Percentiles rank a stretch among this genome's conserved stretches.
Conservation (phyloP, 345 rosid genomes). For the Hypericum perforatum region DNA sequence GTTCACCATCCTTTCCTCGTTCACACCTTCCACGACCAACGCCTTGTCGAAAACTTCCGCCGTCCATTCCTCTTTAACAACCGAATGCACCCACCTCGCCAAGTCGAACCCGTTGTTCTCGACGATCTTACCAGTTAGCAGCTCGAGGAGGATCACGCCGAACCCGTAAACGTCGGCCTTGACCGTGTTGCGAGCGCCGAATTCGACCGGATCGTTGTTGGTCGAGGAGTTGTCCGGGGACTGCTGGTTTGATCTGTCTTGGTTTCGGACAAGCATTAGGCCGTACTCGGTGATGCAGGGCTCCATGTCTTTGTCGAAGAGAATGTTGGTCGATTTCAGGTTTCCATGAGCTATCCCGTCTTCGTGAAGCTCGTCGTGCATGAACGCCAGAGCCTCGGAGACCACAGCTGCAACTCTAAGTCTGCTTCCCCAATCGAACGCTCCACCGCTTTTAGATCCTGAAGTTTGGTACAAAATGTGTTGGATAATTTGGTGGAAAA, state of each 20-base stretch:
- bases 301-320: constrained; percentile 39
- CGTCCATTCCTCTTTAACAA: constrained; percentile 53
- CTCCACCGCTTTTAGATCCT: constrained; percentile 31
- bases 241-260: constrained; percentile 13
- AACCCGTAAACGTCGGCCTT: constrained; percentile 30
- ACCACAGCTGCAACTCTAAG: constrained; percentile 29
- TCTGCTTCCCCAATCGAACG: constrained; percentile 45
- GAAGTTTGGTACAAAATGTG: constrained; percentile 3
- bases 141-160: constrained; percentile 56
- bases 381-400: constrained; percentile 34
- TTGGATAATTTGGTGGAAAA: no score
- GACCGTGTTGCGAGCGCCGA: constrained; percentile 13
- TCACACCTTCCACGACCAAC: constrained; percentile 33
- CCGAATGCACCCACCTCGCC: constrained; percentile 46
- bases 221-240: constrained; percentile 10
- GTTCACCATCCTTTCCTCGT: constrained; percentile 49
- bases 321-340: constrained; percentile 48
- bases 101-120: constrained; percentile 34
- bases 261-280: constrained; percentile 27
- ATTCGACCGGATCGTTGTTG: neutral
- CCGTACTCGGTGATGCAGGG: constrained; percentile 55
- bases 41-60: constrained; percentile 45
- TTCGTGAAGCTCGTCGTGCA: constrained; percentile 32
- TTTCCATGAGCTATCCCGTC: constrained; percentile 52
- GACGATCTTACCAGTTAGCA: constrained; percentile 47